These are phyloP conservation scores for Russula vinacea DNA, from an alignment of 768 basidiomycete species.

Conservation along the genomic window DNA sequence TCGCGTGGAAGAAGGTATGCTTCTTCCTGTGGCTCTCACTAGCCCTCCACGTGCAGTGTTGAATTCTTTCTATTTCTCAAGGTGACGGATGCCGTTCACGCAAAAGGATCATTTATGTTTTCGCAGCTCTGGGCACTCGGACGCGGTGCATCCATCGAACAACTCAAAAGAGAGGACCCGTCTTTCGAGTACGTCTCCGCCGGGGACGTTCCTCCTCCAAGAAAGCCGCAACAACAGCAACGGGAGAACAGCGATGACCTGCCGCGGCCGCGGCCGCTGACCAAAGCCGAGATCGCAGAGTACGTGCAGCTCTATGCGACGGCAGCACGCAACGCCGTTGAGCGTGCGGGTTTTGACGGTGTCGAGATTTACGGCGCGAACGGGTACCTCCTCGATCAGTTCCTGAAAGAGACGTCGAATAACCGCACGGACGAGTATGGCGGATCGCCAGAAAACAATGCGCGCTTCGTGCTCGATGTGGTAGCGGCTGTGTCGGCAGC, in stretches of 20 bases:
- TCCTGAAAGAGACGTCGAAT: conserved; percentile 41
- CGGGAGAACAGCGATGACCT: neutral
- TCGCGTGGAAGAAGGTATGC: conserved; percentile 51
- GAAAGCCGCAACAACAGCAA: neutral
- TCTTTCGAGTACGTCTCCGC: conserved; percentile 33
- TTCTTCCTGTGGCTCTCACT: neutral
- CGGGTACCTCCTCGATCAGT: conserved; percentile 43
- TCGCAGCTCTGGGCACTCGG: conserved; percentile 52
- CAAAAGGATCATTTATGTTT: conserved; percentile 43
- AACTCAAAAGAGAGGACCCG: conserved; percentile 31
- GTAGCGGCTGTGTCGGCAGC: conserved; percentile 41
- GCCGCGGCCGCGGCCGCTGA: conserved; percentile 48
- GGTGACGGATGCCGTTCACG: conserved; percentile 45
- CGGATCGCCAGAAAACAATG: conserved; percentile 47
- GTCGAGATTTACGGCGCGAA: conserved; percentile 40
- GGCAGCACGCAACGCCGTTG: conserved; percentile 23
- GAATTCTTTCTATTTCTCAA: conserved; percentile 11
- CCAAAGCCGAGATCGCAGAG: conserved; percentile 48
- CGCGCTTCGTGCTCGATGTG: conserved; percentile 47
- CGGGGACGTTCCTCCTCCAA: conserved; percentile 31
- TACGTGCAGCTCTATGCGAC: conserved; percentile 48
- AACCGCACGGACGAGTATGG: conserved; percentile 49
- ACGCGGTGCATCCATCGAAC: conserved; percentile 34
- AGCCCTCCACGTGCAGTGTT: neutral
- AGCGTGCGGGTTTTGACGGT: conserved; percentile 44